Base-by-base conservation (phyloP, 768 basidiomycete genomes). In the Tephrocybe sp. region DNA sequence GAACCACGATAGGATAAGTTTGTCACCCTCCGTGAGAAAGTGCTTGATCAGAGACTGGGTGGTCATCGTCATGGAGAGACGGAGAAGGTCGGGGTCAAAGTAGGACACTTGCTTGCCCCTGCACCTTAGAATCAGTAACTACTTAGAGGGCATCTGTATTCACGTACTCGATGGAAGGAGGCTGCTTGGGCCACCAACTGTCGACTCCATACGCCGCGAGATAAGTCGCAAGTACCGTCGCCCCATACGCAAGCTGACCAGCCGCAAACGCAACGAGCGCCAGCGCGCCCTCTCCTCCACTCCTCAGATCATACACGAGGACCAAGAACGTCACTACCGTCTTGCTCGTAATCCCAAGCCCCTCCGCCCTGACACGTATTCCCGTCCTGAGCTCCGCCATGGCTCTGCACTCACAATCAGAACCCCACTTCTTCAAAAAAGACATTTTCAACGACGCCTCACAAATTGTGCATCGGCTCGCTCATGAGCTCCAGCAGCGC, bases 1-100 rank as follows among this genome's bases (percentile, higher is more conserved):
- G 60, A 92, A 83, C 64, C 80, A 82, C 0, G 91, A 90, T 15
- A 99, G 76, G 9, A 96, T 78, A 36, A 98, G 71, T 60, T 97
- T 92, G 66, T 99, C 97, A 3, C 92, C 93, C 62, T 98, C 97
- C 0, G 96, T 98, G 22, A 99, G 72, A 55, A 98, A 80, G 65
- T 98, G 97, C 65, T 99, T 99, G 54, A 98, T 76, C 2, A 97
- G 55, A 0, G 89, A 92, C 64, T 98, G 97, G 1, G 76, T 76
- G 18, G 92, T 93, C 83, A 98, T 89, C 0, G 87, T 90, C 43
- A 82, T 66, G 0, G 92, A 88, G 5, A 98, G 75, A 18, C 71
- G 68, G 11, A 91, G 65, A 13, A 82, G 64, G 24, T 71, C 60
- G 7, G 56, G 73, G 75, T 68, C 64, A 30, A 69, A 63, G 27